Conservation (phyloP, 495 filamentous ascomycete species). For the Neurospora tetrasperma region DNA sequence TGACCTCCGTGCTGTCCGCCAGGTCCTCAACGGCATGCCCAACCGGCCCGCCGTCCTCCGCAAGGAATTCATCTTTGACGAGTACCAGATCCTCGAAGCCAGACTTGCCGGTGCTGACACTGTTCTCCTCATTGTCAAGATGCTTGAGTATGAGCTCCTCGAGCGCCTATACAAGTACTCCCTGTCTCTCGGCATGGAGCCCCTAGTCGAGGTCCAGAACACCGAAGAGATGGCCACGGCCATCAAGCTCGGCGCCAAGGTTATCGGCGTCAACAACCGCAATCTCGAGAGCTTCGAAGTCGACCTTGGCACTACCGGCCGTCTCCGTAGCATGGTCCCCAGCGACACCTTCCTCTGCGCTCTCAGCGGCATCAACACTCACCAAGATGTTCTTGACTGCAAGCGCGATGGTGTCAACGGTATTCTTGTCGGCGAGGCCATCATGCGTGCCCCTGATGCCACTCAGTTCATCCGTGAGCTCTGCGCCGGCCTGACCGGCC, state of each 20-base stretch:
- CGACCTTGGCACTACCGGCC: slow-evolving; percentile 85
- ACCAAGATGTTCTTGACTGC: slow-evolving; percentile 85
- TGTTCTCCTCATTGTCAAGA: slow-evolving; percentile 94
- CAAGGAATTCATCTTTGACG: slow-evolving; percentile 97
- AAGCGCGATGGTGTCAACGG: slow-evolving; percentile 83
- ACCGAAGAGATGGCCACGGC: slow-evolving; percentile 85
- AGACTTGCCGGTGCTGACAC: slow-evolving; percentile 91
- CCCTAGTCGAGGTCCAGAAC: slow-evolving; percentile 92
- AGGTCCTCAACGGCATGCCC: slow-evolving; percentile 77
- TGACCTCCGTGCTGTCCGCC: slow-evolving; percentile 78
- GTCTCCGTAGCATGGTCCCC: slow-evolving; percentile 76
- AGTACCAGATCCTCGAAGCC: slow-evolving; percentile 96
- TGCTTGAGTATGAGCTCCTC: slow-evolving; percentile 72
- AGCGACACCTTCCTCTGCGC: slow-evolving; percentile 85
- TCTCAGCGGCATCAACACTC: slow-evolving; percentile 83
- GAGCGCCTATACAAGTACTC: slow-evolving; percentile 79
- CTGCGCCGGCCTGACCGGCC: slow-evolving; percentile 46
- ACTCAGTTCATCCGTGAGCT: slow-evolving; percentile 68
- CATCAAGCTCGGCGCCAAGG: slow-evolving; percentile 76
- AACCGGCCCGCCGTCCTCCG: slow-evolving; percentile 85
- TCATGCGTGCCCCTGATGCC: slow-evolving; percentile 85
- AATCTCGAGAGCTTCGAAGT: slow-evolving; percentile 95
- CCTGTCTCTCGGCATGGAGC: slow-evolving; percentile 88
- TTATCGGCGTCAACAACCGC: slow-evolving; percentile 96
- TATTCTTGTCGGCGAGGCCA: slow-evolving; percentile 86